Percentiles rank a stretch among this genome's conserved stretches.
phyloP scores from a whole-genome alignment of 805 yeast species.

The Alloascoidea africana region DNA sequence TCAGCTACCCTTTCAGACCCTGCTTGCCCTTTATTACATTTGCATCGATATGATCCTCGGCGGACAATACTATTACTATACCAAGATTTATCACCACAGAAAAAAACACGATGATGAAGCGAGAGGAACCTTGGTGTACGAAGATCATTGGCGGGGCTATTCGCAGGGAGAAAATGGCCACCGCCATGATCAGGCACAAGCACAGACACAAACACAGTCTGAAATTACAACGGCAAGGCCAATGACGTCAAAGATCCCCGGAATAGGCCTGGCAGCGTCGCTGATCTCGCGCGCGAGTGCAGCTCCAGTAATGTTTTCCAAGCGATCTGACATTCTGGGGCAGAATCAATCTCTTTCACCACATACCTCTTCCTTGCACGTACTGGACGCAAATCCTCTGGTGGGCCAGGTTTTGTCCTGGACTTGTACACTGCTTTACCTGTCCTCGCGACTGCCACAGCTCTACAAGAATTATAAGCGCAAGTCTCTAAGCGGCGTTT shows the following conservation, averaged over 20 bases:
- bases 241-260: not conserved
- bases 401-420: constrained; percentile 50
- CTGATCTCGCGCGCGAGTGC: constrained; percentile 9
- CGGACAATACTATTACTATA: constrained; percentile 61
- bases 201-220: too few species aligned
- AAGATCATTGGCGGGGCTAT: too few species aligned
- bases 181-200: too few species aligned
- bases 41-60: constrained; percentile 53
- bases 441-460: constrained; percentile 76
- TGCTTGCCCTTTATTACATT: constrained; percentile 60
- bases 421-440: constrained; percentile 62
- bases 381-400: constrained; percentile 5
- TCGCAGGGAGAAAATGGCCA: not conserved
- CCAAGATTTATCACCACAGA: constrained; percentile 11
- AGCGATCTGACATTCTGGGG: not conserved
- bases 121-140: too few species aligned
- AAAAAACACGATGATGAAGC: too few species aligned
- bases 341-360: not conserved
- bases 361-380: not conserved
- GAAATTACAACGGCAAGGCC: not conserved
- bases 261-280: too few species aligned
- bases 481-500: constrained; percentile 76
- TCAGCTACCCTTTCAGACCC: constrained; percentile 70
- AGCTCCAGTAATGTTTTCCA: constrained; percentile 10
- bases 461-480: constrained; percentile 58